Percentiles rank a stretch among this genome's conserved stretches.
phyloP scores from a whole-genome alignment of 2,329 filamentous ascomycete species.

The Pyrenophora teres region DNA sequence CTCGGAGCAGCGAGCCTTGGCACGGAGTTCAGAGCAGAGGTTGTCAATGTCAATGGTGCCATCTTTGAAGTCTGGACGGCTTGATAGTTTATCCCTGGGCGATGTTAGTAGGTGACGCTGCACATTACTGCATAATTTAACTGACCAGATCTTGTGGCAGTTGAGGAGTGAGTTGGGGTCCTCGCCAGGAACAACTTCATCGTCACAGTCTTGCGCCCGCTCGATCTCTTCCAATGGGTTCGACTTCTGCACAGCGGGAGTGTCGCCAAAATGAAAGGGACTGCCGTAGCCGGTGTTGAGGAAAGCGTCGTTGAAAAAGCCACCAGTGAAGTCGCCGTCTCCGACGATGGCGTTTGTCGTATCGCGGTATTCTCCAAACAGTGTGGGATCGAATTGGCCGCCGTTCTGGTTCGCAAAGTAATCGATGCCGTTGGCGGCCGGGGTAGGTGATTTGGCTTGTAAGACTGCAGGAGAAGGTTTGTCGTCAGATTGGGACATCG shows the following conservation, averaged over 20 bases:
- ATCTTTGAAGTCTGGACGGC: slow-evolving; percentile 82
- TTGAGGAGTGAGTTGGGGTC: slow-evolving; percentile 70
- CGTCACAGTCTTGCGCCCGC: slow-evolving; percentile 72
- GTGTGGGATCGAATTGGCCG: slow-evolving; percentile 84
- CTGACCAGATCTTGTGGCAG: slow-evolving; percentile 93
- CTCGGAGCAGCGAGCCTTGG: slow-evolving; percentile 95
- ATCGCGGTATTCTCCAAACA: slow-evolving; percentile 92
- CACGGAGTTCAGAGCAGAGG: slow-evolving; percentile 87
- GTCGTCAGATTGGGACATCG: slow-evolving; percentile 52
- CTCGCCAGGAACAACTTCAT: slow-evolving; percentile 63
- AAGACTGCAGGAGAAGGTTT: slow-evolving; percentile 45
- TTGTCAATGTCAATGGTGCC: slow-evolving; percentile 94
- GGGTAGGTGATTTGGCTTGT: slow-evolving; percentile 37
- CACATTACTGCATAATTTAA: slow-evolving; percentile 16
- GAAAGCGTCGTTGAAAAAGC: slow-evolving; percentile 76
- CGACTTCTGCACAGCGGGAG: slow-evolving; percentile 53
- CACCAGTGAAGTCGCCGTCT: slow-evolving; percentile 70
- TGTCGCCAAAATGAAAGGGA: slow-evolving; percentile 72
- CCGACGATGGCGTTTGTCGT: slow-evolving; percentile 79
- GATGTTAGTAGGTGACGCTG: slow-evolving; percentile 37
- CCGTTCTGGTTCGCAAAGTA: slow-evolving; percentile 81
- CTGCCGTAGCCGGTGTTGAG: slow-evolving; percentile 76
- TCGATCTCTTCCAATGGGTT: slow-evolving; percentile 81
- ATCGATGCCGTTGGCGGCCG: slow-evolving; percentile 62
- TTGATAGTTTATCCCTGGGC: slow-evolving; percentile 84